Evolutionary conservation across 2,329 filamentous ascomycete species (phyloP), one percentile per base, ranked within the genome.

Genomic region (Verticillium klebahnii): DNA sequence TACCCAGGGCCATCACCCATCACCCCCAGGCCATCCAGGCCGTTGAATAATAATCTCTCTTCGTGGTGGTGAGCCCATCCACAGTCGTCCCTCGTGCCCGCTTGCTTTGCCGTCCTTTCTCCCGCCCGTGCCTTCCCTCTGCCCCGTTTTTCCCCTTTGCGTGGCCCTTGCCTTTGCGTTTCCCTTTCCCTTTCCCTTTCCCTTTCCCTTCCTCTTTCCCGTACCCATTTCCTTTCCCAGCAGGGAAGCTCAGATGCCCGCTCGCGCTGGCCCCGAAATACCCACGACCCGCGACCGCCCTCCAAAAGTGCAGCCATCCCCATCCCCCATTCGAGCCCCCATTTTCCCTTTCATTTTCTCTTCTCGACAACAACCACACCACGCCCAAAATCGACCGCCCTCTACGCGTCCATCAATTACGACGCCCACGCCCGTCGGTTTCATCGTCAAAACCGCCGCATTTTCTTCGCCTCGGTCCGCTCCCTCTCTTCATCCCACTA

Each of bases 271-370:
- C 34, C 57, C 74, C 73, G 75, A 72, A 76, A 75, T 78, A 59
- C 40, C 40, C 40, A 50, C n/a, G 40, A 19, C 17, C 29, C 40
- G n/a, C 40, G 40, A 45, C 40, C 40, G 37, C 45, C 54, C 45
- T 55, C 72, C 76, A 78, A 81, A 80, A 80, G 76, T 74, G 78
- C 78, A 81, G 77, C 77, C 78, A 81, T 83, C 80, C 78, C 80
- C 78, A 76, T 72, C 69, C 66, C 69, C 66, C 71, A 75, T 67
- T 68, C 68, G 65, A 68, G 63, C 68, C 62, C 66, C 66, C 64
- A 68, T 65, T 67, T 65, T 57, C 54, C 61, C 68, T 69, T 63
- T 64, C 66, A 63, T 63, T 70, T 69, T 69, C 65, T 66, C 64
- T 69, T 66, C 69, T 65, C 67, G 60, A 63, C 65, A 63, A 61